Evolutionary conservation across 2,329 filamentous ascomycete species (phyloP), one percentile per base, ranked within the genome.

Genomic region (Calonectria montana): DNA sequence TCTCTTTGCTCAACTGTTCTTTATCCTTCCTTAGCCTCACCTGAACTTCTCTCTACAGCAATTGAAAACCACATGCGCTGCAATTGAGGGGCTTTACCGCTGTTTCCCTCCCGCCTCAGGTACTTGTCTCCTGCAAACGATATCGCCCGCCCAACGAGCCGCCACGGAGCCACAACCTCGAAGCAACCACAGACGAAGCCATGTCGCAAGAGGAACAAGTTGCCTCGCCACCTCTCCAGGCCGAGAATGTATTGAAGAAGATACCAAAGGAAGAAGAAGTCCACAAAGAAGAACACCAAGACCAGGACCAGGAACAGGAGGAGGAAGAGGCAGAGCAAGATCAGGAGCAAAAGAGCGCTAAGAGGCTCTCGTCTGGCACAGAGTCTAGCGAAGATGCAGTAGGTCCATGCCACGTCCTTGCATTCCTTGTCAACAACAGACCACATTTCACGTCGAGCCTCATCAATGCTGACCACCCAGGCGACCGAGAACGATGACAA

Each of bases 401-500:
- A 79, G 65, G 81, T 79, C 71, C 37, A 70, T 72, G 37, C 59
- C 55, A 65, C 64, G 69, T 65, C 59, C 47, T 57, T 25, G 59
- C 47, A 27, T 72, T 69, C 70, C 66, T 66, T 64, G 70, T 76
- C 76, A 69, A 76, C 77, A 41, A 66, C 73, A 74, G 65, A 69
- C 57, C 67, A 69, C 69, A 72, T 53, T 65, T 66, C 31, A 73
- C 53, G 68, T 27, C 68, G 41, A 69, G 57, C 37, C n/a, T 39
- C 61, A 61, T 45, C 66, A 69, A 69, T 76, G 69, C 78, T 76
- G 61, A 72, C 68, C 35, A 62, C 69, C 29, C 68, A 85, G 82
- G 70, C 71, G 45, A 75, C 75, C 41, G 83, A 83, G 35, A 71
- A 80, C 37, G 83, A 85, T 47, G 83, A 85, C 47, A 77, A 90